Percentiles rank a stretch among this genome's conserved stretches.
Evolutionary conservation across 2,329 filamentous ascomycete species (phyloP).

Genomic region (Phoma sp.): DNA sequence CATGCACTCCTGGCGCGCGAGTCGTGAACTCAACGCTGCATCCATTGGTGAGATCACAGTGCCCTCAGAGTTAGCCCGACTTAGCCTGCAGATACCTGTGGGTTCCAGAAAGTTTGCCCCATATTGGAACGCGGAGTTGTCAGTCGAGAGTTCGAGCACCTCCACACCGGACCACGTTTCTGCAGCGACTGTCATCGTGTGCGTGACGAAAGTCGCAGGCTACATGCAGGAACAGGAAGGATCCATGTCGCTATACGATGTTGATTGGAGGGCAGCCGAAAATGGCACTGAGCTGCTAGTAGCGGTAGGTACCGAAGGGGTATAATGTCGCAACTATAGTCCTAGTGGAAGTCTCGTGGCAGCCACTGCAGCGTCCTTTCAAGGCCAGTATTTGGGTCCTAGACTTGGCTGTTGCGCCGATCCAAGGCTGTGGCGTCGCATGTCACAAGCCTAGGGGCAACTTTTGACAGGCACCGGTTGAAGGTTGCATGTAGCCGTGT

Average conservation of each 20-base stretch:
- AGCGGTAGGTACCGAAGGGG: slow-evolving; percentile 22
- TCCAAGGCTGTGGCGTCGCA: slow-evolving; percentile 22
- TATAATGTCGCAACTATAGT: slow-evolving; percentile 31
- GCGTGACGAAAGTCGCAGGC: slow-evolving; percentile 34
- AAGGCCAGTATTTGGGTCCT: slow-evolving; percentile 20
- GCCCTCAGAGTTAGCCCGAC: slow-evolving; percentile 7
- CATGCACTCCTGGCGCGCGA: slow-evolving; percentile 13
- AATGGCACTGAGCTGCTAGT: slow-evolving; percentile 11
- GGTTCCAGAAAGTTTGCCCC: slow-evolving; percentile 25
- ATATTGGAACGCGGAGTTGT: slow-evolving; percentile 23
- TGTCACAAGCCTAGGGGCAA: slow-evolving; percentile 26
- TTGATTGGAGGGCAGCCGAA: slow-evolving; percentile 18
- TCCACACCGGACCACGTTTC: slow-evolving; percentile 22
- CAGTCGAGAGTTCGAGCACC: slow-evolving; percentile 15
- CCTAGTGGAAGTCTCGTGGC: slow-evolving; percentile 16
- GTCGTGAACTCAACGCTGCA: neutral
- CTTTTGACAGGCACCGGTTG: slow-evolving; percentile 16
- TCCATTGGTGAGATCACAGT: slow-evolving; percentile 22
- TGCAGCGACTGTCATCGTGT: slow-evolving; percentile 29
- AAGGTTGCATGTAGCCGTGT: slow-evolving; percentile 3
- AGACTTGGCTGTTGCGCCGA: slow-evolving; percentile 17
- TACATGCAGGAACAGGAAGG: slow-evolving; percentile 19
- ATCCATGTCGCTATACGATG: slow-evolving; percentile 17
- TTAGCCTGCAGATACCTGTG: slow-evolving; percentile 18
- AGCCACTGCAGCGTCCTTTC: slow-evolving; percentile 16